Conservation (phyloP, 1,139 yeast genomes). For the Groenewaldozyma sp. region DNA sequence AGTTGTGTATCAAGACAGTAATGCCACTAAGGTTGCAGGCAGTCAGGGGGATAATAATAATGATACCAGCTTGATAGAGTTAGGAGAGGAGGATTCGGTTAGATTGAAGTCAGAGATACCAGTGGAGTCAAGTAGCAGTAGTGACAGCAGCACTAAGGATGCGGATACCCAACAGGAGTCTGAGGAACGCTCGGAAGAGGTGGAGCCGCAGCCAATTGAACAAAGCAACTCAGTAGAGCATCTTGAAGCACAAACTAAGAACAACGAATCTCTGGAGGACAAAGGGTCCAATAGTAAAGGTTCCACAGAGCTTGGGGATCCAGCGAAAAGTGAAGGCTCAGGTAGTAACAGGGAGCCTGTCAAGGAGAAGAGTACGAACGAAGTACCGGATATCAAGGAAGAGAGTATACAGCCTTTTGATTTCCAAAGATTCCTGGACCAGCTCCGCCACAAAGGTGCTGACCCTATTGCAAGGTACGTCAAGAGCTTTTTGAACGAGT, state of each 20-base stretch:
- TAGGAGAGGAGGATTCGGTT: neutral
- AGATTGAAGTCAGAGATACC: too few relatives aligned
- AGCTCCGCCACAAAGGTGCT: slow-evolving; percentile 64
- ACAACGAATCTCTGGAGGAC: too few relatives aligned
- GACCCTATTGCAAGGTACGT: slow-evolving; percentile 86
- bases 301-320: neutral
- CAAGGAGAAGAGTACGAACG: neutral
- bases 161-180: too few relatives aligned
- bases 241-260: too few relatives aligned
- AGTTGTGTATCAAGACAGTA: too few relatives aligned
- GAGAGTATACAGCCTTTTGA: slow-evolving; percentile 46
- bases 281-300: neutral
- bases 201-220: too few relatives aligned
- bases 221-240: too few relatives aligned
- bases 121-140: too few relatives aligned
- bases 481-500: slow-evolving; percentile 65
- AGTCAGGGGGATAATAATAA: neutral
- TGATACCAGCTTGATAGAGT: neutral
- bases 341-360: neutral
- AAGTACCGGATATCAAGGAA: slow-evolving; percentile 9
- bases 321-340: neutral
- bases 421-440: slow-evolving; percentile 68
- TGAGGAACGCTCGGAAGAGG: too few relatives aligned
- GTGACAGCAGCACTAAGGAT: too few relatives aligned
- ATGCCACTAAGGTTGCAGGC: too few relatives aligned